Evolutionary conservation across 495 filamentous ascomycete genomes (phyloP), one percentile per base, ranked within the genome.

Genomic region (Thozetella sp.): DNA sequence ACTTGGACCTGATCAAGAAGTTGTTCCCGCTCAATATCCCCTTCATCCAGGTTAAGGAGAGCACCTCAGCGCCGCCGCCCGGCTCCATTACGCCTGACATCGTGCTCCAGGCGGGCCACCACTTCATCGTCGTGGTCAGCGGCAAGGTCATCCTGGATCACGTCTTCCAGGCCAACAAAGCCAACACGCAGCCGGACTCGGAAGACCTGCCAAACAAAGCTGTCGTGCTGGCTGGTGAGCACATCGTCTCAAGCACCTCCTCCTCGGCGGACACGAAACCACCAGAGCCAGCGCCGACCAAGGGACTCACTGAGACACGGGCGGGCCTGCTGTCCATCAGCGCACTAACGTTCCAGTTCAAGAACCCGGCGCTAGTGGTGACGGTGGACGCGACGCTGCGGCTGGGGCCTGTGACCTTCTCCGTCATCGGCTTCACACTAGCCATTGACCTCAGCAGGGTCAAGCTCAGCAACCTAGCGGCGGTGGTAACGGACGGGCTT

Each of bases 341-440:
- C 52, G 67, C 74, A 30, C 60, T 80, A 11, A 75, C 75, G 1
- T 55, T 82, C 22, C 55, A 74, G 37, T 78, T 66, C 61, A 61
- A 58, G 9, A 10, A 64, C 45, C 58, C 63, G 12, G 56, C 23
- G 1, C 61, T 81, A 1, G 26, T 25, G n/a, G 45, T 81, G n/a
- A 58, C 62, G 4, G 51, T 81, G 9, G 68, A 74, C 48, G 76
- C 77, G 2, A 62, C 71, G 1, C 54, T 81, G 45, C 19, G 58
- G n/a, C 58, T 82, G 1, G 78, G 78, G 0, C 78, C 78, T 3
- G 57, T 81, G 0, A 68, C 58, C 2, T 57, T 82, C 27, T 54
- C 58, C 12, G 54, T 82, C 1, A 22, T 79, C 9, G 77, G 76
- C 4, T 77, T 81, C 59, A 52, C 48, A 13, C 22, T 71, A 13